Percentiles rank a stretch among this genome's conserved stretches.
Conservation (phyloP, 768 basidiomycete species). For the Lepiota venenata region DNA sequence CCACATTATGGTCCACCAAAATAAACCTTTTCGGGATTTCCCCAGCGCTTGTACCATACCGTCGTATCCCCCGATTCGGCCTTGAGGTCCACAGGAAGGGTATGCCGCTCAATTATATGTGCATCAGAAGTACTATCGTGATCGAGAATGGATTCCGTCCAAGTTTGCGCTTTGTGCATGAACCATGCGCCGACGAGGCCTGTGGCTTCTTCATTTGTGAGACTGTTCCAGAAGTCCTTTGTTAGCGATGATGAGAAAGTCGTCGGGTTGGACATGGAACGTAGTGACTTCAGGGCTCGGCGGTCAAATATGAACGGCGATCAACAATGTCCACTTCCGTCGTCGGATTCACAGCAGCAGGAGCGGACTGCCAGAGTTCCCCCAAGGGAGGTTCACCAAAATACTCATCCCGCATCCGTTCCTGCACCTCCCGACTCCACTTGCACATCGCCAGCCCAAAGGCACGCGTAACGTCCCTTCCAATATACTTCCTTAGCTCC, state of each 20-base stretch:
- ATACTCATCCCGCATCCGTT: slow-evolving; percentile 29
- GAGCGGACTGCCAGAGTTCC: slow-evolving; percentile 13
- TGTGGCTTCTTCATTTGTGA: slow-evolving; percentile 53
- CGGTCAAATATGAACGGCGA: slow-evolving; percentile 47
- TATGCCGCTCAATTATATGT: slow-evolving; percentile 22
- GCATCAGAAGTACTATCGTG: slow-evolving; percentile 4
- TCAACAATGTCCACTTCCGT: slow-evolving; percentile 18
- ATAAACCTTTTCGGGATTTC: slow-evolving; percentile 35
- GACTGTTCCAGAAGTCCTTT: slow-evolving; percentile 52
- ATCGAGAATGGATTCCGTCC: background rate
- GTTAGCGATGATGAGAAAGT: slow-evolving; percentile 52
- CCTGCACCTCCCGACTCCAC: slow-evolving; percentile 36
- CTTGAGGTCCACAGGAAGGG: slow-evolving; percentile 20
- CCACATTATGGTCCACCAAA: slow-evolving; percentile 38
- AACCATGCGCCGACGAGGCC: slow-evolving; percentile 49
- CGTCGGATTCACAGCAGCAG: slow-evolving; percentile 7
- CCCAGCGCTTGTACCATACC: slow-evolving; percentile 34
- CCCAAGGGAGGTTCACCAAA: slow-evolving; percentile 34
- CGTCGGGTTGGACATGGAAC: slow-evolving; percentile 37
- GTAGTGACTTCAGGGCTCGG: slow-evolving; percentile 49
- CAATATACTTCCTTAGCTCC: slow-evolving; percentile 19
- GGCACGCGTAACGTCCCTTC: slow-evolving; percentile 29
- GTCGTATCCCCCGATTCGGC: slow-evolving; percentile 23
- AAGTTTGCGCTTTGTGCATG: slow-evolving; percentile 16
- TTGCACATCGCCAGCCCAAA: slow-evolving; percentile 44